Evolutionary conservation across 2,329 filamentous ascomycete species (phyloP).

Genomic region (Tolypocladium endophyticum): DNA sequence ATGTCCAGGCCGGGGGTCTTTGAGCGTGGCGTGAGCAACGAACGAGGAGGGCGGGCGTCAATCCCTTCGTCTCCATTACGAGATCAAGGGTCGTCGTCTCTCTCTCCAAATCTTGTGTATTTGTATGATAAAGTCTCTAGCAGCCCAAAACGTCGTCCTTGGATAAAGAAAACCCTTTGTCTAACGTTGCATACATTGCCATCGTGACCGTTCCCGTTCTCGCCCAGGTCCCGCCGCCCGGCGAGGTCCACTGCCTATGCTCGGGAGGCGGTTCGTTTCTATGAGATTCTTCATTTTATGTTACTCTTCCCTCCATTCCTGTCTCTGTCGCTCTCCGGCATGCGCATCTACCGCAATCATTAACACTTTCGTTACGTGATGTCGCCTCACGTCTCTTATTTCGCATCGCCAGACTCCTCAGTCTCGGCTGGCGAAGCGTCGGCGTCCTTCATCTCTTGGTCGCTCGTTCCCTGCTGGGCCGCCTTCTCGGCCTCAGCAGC

Average conservation of each 20-base stretch:
- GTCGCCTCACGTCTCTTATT: conserved; percentile 17
- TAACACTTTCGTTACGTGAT: conserved; percentile 1
- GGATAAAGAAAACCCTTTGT: not conserved
- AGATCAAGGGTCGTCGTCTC: not conserved
- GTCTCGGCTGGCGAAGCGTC: conserved; percentile 41
- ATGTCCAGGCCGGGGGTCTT: not conserved
- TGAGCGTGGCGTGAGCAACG: not conserved
- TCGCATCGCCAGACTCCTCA: conserved; percentile 30
- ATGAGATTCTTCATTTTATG: conserved; percentile 6
- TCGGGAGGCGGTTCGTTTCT: not conserved
- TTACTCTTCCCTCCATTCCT: not conserved
- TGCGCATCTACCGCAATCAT: conserved; percentile 5
- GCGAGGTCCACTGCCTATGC: not conserved
- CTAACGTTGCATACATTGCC: conserved; percentile 4
- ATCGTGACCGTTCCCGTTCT: not conserved
- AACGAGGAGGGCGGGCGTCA: not conserved
- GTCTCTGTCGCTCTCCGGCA: not conserved
- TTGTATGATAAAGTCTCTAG: not conserved
- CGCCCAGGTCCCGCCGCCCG: not conserved
- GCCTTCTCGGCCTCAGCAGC: conserved; percentile 40
- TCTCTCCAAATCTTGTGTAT: not conserved
- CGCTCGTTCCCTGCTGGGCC: conserved; percentile 35
- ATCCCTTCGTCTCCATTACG: not conserved
- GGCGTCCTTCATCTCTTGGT: conserved; percentile 55
- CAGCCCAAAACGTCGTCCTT: not conserved